phyloP scores from a whole-genome alignment of 805 yeast genomes.

The Schwanniomyces pseudopolymorphus region DNA sequence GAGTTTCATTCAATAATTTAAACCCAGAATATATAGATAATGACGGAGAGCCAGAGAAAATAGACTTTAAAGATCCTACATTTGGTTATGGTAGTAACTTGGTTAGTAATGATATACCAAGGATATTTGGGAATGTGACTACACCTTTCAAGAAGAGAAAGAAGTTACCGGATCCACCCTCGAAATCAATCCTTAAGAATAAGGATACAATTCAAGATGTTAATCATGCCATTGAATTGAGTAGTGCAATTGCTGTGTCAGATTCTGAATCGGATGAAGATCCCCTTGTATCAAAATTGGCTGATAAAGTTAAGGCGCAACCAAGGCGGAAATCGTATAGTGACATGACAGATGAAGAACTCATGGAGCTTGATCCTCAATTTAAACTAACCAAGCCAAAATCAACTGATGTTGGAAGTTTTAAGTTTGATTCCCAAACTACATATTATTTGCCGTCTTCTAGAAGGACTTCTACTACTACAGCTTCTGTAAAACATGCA shows the following conservation, averaged over 20 bases:
- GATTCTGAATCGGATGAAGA: background rate
- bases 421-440: constrained; percentile 43
- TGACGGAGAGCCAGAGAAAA: background rate
- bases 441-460: constrained; percentile 23
- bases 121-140: constrained; percentile 6
- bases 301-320: background rate
- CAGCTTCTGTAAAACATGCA: constrained; percentile 5
- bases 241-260: background rate
- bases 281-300: background rate
- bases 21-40: constrained; percentile 28
- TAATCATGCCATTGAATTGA: background rate
- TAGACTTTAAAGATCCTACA: constrained; percentile 11
- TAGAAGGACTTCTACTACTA: constrained; percentile 13
- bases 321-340: constrained; percentile 45
- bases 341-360: constrained; percentile 54
- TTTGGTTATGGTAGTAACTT: constrained; percentile 20
- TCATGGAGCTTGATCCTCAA: constrained; percentile 55
- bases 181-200: constrained; percentile 41
- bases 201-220: constrained; percentile 24
- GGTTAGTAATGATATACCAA: constrained; percentile 16
- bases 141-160: constrained; percentile 8
- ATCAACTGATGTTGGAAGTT: constrained; percentile 39
- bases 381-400: constrained; percentile 37
- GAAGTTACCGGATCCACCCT: constrained; percentile 29
- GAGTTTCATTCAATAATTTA: constrained; percentile 47